phyloP scores from a whole-genome alignment of 257 asterid genomes.

The Solanum peruvianum region DNA sequence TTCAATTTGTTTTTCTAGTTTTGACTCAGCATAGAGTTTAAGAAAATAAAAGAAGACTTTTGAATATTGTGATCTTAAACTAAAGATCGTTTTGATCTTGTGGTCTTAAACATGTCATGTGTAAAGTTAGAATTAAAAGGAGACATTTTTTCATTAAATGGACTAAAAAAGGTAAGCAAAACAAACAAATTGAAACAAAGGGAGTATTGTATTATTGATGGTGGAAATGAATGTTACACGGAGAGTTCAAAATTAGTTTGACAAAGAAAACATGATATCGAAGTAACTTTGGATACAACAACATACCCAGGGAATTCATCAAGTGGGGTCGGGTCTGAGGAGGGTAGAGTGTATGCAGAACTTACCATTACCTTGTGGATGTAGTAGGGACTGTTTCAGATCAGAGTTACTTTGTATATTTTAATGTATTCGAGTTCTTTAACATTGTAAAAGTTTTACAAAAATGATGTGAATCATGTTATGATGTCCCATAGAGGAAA shows the following conservation, averaged over 20 bases:
- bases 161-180: too few relatives aligned
- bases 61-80: background rate
- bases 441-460: background rate
- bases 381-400: too few relatives aligned
- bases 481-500: background rate
- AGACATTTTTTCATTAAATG: background rate
- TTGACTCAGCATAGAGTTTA: background rate
- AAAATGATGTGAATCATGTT: background rate
- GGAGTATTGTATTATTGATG: background rate
- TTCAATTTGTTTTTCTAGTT: background rate
- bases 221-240: background rate
- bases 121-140: background rate
- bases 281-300: background rate
- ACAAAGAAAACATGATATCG: background rate
- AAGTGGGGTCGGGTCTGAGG: too few relatives aligned
- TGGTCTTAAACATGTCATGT: background rate
- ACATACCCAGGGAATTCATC: too few relatives aligned
- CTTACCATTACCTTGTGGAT: too few relatives aligned
- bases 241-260: background rate
- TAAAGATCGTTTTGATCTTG: background rate
- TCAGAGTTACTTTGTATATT: background rate
- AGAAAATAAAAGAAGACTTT: background rate
- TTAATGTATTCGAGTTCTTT: background rate
- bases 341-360: too few relatives aligned
- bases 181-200: too few relatives aligned